These are phyloP conservation scores for Colletotrichum lentis DNA, from an alignment of 2,329 filamentous ascomycete genomes.

Conservation along the genomic window DNA sequence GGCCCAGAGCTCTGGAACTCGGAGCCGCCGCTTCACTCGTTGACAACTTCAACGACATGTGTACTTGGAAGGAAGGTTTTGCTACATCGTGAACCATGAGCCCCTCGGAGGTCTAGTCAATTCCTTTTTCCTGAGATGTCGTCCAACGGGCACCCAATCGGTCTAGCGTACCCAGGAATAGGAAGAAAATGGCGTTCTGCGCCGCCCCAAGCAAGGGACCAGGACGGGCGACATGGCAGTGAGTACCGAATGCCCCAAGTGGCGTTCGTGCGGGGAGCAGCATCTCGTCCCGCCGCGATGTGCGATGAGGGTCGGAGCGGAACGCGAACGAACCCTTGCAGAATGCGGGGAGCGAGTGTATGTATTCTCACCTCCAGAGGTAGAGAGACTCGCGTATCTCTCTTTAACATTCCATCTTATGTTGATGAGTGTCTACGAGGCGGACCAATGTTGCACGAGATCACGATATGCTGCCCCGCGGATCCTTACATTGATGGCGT, in stretches of 20 bases:
- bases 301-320: slow-evolving; percentile 18
- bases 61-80: neutral
- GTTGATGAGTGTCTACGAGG: neutral
- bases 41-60: slow-evolving; percentile 22
- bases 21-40: slow-evolving; percentile 52
- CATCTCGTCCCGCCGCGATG: slow-evolving; percentile 22
- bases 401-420: neutral
- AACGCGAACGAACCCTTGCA: slow-evolving; percentile 18
- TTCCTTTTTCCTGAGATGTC: neutral
- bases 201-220: slow-evolving; percentile 24
- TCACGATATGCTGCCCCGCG: slow-evolving; percentile 1
- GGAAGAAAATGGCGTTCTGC: slow-evolving; percentile 6
- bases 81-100: neutral
- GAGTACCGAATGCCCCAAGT: slow-evolving; percentile 26
- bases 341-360: slow-evolving; percentile 25
- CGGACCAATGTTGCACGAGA: neutral
- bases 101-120: neutral
- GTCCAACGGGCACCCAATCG: neutral
- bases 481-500: slow-evolving; percentile 10
- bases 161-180: slow-evolving; percentile 5
- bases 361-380: neutral
- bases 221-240: slow-evolving; percentile 21
- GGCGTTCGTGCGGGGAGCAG: slow-evolving; percentile 30
- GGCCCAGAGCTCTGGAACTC: slow-evolving; percentile 19
- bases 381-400: slow-evolving; percentile 16